Evolutionary conservation across 306 rosid genomes (phyloP).

Genomic region (Gleditsia sinensis): DNA sequence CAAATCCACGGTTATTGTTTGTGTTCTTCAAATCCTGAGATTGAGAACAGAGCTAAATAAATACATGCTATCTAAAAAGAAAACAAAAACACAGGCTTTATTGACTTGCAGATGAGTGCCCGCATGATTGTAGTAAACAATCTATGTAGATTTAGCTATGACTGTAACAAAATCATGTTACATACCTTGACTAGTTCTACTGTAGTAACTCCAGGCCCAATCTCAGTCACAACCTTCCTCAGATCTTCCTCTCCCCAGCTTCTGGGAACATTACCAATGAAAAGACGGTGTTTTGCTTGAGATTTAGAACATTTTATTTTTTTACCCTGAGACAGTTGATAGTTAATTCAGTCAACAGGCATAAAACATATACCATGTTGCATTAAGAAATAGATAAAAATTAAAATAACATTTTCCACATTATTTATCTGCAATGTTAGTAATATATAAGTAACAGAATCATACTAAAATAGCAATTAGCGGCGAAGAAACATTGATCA

Average conservation of each 20-base stretch:
- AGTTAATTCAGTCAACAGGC: slow-evolving; percentile 25
- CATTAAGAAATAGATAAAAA: background rate
- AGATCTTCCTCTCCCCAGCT: slow-evolving; percentile 87
- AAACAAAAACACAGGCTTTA: slow-evolving; percentile 6
- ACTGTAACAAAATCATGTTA: slow-evolving; percentile 1
- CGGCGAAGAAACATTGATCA: background rate
- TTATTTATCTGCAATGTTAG: slow-evolving; percentile 6
- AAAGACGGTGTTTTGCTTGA: slow-evolving; percentile 91
- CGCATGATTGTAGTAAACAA: background rate
- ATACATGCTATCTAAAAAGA: slow-evolving; percentile 20
- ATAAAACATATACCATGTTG: slow-evolving; percentile 18
- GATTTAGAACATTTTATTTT: slow-evolving; percentile 84
- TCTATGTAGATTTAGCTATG: slow-evolving; percentile 8
- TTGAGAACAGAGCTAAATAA: slow-evolving; percentile 29
- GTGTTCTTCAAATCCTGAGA: slow-evolving; percentile 80
- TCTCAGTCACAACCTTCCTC: slow-evolving; percentile 63
- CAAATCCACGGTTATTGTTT: slow-evolving; percentile 86
- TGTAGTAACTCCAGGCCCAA: slow-evolving; percentile 86
- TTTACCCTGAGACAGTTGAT: slow-evolving; percentile 59
- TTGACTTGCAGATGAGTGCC: background rate
- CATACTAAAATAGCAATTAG: background rate
- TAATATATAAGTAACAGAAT: slow-evolving; percentile 15
- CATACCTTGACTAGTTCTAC: slow-evolving; percentile 89
- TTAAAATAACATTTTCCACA: slow-evolving; percentile 6
- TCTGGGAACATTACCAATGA: slow-evolving; percentile 91